Evolutionary conservation across 2,329 filamentous ascomycete species (phyloP), one percentile per base, ranked within the genome.

Genomic region (Botrytis porri): DNA sequence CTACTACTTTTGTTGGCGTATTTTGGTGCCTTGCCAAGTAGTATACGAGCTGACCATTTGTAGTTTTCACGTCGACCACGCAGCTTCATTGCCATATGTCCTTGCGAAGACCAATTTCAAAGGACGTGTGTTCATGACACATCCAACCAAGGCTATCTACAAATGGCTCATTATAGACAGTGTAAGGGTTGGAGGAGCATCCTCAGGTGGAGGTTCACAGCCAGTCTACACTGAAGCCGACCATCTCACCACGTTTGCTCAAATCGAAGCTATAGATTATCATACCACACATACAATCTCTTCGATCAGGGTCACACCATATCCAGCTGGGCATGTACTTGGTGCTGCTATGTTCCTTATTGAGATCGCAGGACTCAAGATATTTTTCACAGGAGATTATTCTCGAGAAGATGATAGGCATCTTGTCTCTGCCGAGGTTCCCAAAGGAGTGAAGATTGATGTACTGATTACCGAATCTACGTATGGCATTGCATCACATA

Each of bases 121-220:
- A 77, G 96, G 96, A 66, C 90, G 95, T 35, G 95, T 98, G 75
- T 98, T 98, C 85, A 99, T 98, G 95, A 99, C 96, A 69, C 96
- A 99, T 85, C 94, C 96, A 2, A 99, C 96, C 64, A 98, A 99
- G 83, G 96, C 96, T 78, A 99, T 99, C 81, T 99, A 99, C 88
- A 98, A 98, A 84, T 98, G 96, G 95, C 89, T 98, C 69, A 98
- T 98, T 75, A 94, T 97, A 82, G 96, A 99, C 83, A 97, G 94
- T 77, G 93, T 99, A 62, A 91, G 96, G 74, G 95, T 99, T 43
- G 92, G 92, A 81, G 92, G 90, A 80, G 90, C 88, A 7, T 89
- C 88, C 2, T 89, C 88, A 16, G 63, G 74, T 57, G 64, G 57
- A 59, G 75, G 85, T 0, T 86, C 93, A 79, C 87, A 96, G 86